Evolutionary conservation across 1,284 basidiomycete genomes (phyloP).

Genomic region (Coniferiporia weirii): DNA sequence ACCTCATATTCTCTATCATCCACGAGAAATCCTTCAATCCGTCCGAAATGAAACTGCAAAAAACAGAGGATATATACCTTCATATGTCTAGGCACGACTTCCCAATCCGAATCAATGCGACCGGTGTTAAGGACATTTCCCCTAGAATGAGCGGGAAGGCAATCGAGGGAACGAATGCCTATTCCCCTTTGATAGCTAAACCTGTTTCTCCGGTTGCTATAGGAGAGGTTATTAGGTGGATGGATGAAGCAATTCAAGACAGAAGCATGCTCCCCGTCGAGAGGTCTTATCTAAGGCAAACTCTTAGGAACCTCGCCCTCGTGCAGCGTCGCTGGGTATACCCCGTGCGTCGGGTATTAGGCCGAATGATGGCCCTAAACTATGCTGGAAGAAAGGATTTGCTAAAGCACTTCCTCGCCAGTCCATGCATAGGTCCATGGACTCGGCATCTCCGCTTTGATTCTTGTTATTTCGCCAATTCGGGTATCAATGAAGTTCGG

Average conservation of each 20-base stretch:
- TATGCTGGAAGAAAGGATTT: neutral
- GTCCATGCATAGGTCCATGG: neutral
- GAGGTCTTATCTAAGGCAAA: neutral
- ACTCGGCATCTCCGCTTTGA: neutral
- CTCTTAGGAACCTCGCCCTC: neutral
- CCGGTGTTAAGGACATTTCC: too few relatives aligned
- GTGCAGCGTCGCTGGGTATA: neutral
- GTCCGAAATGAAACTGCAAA: neutral
- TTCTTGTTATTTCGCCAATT: neutral
- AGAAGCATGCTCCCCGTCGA: too few relatives aligned
- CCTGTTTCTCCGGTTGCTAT: too few relatives aligned
- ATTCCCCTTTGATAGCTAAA: too few relatives aligned
- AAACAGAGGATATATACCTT: neutral
- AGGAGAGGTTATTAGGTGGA: too few relatives aligned
- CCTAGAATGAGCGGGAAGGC: too few relatives aligned
- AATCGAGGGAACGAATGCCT: too few relatives aligned
- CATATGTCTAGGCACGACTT: neutral
- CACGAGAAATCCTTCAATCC: neutral
- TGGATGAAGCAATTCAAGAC: too few relatives aligned
- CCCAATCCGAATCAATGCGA: too few relatives aligned
- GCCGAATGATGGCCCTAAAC: neutral
- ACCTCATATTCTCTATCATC: neutral
- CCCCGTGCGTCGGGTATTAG: neutral
- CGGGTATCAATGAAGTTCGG: neutral
- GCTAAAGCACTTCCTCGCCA: neutral